Percentiles rank a stretch among this genome's conserved stretches.
Evolutionary conservation across 2,329 filamentous ascomycete genomes (phyloP).

Genomic region (Pezicula radicicola): DNA sequence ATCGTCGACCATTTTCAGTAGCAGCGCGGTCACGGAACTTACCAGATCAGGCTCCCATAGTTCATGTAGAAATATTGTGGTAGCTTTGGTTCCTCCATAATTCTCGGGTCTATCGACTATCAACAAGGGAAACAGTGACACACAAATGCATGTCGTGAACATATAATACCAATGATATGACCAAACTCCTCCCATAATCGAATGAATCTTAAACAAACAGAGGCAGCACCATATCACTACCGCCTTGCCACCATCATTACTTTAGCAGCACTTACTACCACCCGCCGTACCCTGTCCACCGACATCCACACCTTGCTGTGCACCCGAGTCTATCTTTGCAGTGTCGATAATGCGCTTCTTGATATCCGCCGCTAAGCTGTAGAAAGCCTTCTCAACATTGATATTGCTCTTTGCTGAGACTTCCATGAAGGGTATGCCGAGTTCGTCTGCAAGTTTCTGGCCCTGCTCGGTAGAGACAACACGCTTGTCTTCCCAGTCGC

Average conservation of each 20-base stretch:
- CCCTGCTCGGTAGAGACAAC: conserved; percentile 90
- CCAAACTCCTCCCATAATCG: conserved; percentile 31
- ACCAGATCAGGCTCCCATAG: conserved; percentile 36
- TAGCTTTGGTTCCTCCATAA: conserved; percentile 20
- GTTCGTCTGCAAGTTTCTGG: conserved; percentile 89
- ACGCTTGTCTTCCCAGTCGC: conserved; percentile 99
- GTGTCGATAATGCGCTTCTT: conserved; percentile 98
- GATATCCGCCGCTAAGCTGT: conserved; percentile 90
- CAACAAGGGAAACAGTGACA: conserved; percentile 10
- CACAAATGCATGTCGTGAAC: conserved; percentile 21
- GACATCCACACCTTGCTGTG: conserved; percentile 63
- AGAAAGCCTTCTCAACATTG: conserved; percentile 99
- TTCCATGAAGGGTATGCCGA: conserved; percentile 97
- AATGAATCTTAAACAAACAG: conserved; percentile 21
- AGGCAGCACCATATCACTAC: conserved; percentile 17
- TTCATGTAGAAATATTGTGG: conserved; percentile 46
- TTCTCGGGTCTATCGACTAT: not conserved
- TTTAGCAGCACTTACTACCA: conserved; percentile 76
- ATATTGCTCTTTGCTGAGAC: conserved; percentile 99
- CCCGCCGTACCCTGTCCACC: conserved; percentile 52
- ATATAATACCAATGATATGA: conserved; percentile 26
- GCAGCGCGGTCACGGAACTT: conserved; percentile 18
- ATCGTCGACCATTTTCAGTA: conserved; percentile 41
- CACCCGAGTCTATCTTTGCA: conserved; percentile 68
- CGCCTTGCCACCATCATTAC: not conserved